Conservation (phyloP, 768 basidiomycete species). For the Kwoniella heveanensis region DNA sequence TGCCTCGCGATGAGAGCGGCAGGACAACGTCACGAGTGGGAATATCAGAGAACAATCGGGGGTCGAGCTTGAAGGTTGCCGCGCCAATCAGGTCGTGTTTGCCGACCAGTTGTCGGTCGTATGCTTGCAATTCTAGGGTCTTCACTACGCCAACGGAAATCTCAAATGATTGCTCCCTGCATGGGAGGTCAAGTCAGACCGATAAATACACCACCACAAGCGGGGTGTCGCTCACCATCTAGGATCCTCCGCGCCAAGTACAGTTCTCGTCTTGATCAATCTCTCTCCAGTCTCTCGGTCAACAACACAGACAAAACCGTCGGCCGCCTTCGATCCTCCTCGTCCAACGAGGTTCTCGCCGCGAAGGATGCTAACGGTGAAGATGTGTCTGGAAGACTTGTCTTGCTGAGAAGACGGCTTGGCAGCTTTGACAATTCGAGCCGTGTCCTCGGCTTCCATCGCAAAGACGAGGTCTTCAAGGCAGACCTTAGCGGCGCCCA, state of each 20-base stretch:
- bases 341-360: conserved; percentile 48
- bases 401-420: conserved; percentile 13
- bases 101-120: conserved; percentile 54
- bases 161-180: conserved; percentile 54
- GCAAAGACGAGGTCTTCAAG: conserved; percentile 50
- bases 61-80: conserved; percentile 49
- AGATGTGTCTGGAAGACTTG: conserved; percentile 35
- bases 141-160: conserved; percentile 39
- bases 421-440: conserved; percentile 43
- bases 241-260: conserved; percentile 51
- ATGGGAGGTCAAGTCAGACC: not conserved
- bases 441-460: conserved; percentile 53
- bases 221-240: conserved; percentile 40
- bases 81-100: conserved; percentile 54
- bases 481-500: conserved; percentile 46
- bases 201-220: not conserved
- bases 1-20: conserved; percentile 41
- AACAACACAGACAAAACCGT: conserved; percentile 46
- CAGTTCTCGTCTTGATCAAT: conserved; percentile 50
- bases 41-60: conserved; percentile 30
- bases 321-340: conserved; percentile 41
- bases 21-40: conserved; percentile 44
- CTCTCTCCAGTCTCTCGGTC: conserved; percentile 41
- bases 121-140: conserved; percentile 42
- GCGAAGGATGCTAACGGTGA: conserved; percentile 45